Evolutionary conservation across 2,329 filamentous ascomycete genomes (phyloP).

Genomic region (Simplicillium aogashimaense): DNA sequence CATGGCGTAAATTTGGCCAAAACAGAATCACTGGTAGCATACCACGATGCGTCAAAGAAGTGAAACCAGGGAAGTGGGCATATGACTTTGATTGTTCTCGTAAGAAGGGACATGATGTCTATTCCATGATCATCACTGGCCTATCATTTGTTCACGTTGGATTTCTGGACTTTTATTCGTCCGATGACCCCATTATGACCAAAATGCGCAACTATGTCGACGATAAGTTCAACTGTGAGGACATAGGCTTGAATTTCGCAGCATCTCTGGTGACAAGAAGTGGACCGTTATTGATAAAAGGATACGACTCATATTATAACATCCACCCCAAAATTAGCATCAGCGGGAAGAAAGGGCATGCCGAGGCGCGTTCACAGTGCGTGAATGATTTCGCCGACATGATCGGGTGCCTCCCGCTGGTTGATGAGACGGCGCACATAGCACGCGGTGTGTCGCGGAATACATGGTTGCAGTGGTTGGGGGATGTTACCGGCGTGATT

Average conservation of each 20-base stretch:
- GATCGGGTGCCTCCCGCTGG: constrained; percentile 23
- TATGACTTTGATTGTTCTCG: constrained; percentile 21
- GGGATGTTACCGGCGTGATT: too few species aligned
- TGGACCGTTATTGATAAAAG: constrained; percentile 23
- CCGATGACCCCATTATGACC: constrained; percentile 18
- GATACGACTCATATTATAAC: constrained; percentile 21
- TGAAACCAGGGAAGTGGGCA: constrained; percentile 15
- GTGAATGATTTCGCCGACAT: constrained; percentile 22
- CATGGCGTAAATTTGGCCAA: constrained; percentile 27
- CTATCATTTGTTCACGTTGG: constrained; percentile 26
- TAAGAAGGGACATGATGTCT: constrained; percentile 13
- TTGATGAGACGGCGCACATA: constrained; percentile 1
- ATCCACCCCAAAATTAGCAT: constrained; percentile 20
- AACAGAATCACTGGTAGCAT: constrained; percentile 23
- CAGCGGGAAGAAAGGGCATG: constrained; percentile 20
- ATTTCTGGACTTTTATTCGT: constrained; percentile 27
- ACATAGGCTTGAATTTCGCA: constrained; percentile 28
- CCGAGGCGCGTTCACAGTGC: constrained; percentile 22
- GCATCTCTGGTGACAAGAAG: constrained; percentile 21
- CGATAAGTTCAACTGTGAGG: constrained; percentile 28
- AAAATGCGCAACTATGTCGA: constrained; percentile 26
- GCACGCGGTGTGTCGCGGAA: too few species aligned
- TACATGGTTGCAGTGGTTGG: too few species aligned
- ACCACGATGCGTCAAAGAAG: constrained; percentile 20
- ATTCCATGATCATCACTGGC: constrained; percentile 26